Percentiles rank a stretch among this genome's conserved stretches.
Conservation (phyloP, 2,329 filamentous ascomycete species). For the Cordyceps cateniannulata region DNA sequence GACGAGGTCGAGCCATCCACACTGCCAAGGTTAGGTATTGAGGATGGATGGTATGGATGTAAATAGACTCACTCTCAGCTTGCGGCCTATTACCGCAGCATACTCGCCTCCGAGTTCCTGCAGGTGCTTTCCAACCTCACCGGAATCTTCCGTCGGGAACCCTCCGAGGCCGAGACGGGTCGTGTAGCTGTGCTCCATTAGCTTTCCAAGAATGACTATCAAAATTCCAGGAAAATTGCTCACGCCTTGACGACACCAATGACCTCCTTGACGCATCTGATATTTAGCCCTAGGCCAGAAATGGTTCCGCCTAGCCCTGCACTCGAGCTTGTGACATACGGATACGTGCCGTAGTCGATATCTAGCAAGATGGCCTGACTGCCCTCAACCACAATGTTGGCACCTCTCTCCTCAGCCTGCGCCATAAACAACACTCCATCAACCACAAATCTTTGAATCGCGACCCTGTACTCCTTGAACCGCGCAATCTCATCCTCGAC, state of each 20-base stretch:
- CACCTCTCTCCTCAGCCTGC: not conserved
- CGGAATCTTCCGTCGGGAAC: conserved; percentile 53
- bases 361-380: conserved; percentile 5
- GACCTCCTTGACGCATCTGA: conserved; percentile 48
- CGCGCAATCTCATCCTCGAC: not conserved
- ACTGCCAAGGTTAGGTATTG: conserved; percentile 21
- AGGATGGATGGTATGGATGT: not conserved
- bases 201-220: not conserved
- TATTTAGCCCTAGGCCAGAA: conserved; percentile 31
- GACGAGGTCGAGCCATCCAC: conserved; percentile 49
- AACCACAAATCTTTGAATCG: not conserved
- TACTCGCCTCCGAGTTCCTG: conserved; percentile 19
- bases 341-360: conserved; percentile 21
- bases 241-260: conserved; percentile 56
- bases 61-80: not conserved
- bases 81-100: not conserved
- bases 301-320: conserved; percentile 22
- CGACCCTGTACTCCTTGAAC: not conserved
- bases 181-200: conserved; percentile 35
- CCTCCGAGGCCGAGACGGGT: conserved; percentile 55
- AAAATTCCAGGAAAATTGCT: not conserved
- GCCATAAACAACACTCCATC: conserved; percentile 1
- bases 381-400: conserved; percentile 3
- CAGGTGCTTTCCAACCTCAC: conserved; percentile 31
- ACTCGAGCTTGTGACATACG: conserved; percentile 23